phyloP scores from a whole-genome alignment of 768 basidiomycete genomes.

The Postia placenta region DNA sequence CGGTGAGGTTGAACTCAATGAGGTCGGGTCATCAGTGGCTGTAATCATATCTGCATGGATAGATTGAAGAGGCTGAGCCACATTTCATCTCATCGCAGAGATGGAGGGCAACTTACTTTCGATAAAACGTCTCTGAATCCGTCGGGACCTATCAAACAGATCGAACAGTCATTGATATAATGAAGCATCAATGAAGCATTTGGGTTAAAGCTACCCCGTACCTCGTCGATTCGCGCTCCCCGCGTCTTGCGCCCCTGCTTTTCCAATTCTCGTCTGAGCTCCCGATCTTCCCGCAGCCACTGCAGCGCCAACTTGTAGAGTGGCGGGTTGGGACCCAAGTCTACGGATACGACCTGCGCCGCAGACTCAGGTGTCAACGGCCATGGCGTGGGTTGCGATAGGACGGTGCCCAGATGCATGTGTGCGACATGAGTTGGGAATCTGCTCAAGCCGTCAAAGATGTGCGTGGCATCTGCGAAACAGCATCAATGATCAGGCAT shows the following conservation, averaged over 20 bases:
- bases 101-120: conserved; percentile 47
- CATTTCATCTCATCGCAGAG: neutral
- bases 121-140: conserved; percentile 83
- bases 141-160: conserved; percentile 45
- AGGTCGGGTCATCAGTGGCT: conserved; percentile 20
- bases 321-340: conserved; percentile 22
- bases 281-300: conserved; percentile 86
- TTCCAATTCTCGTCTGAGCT: conserved; percentile 54
- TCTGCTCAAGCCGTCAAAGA: conserved; percentile 86
- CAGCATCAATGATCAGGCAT: conserved; percentile 7
- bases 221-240: conserved; percentile 56
- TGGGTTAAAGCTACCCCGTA: conserved; percentile 22
- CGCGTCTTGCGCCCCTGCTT: conserved; percentile 47
- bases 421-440: conserved; percentile 95
- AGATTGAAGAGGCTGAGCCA: no score
- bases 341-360: conserved; percentile 5
- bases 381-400: conserved; percentile 68
- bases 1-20: conserved; percentile 7
- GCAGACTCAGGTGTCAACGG: conserved; percentile 33
- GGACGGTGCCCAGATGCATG: conserved; percentile 78
- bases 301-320: conserved; percentile 73
- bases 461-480: conserved; percentile 86
- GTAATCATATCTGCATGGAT: conserved; percentile 42
- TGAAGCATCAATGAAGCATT: neutral
- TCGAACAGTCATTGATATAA: neutral